Percentiles rank a stretch among this genome's conserved stretches.
phyloP scores from a whole-genome alignment of 495 filamentous ascomycete genomes.

The Stereocaulon alpinum region DNA sequence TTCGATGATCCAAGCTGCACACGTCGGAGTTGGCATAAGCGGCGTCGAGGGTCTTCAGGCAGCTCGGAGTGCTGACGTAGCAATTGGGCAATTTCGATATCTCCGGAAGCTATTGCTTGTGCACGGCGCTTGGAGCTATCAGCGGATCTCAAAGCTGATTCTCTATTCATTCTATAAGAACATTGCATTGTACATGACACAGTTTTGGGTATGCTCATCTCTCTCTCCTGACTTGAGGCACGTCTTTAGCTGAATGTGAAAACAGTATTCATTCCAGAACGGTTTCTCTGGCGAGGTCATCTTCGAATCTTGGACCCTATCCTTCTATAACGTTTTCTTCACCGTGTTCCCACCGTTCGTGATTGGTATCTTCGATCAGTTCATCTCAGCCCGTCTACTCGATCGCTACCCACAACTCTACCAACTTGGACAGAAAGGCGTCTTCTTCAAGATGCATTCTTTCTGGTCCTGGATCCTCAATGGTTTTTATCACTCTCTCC shows the following conservation, averaged over 20 bases:
- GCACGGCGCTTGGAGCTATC: constrained; percentile 96
- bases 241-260: constrained; percentile 27
- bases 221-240: constrained; percentile 5
- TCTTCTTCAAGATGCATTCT: constrained; percentile 84
- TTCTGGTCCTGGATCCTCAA: constrained; percentile 89
- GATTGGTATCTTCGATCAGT: constrained; percentile 96
- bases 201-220: constrained; percentile 76
- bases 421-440: constrained; percentile 79
- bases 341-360: constrained; percentile 88
- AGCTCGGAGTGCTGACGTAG: constrained; percentile 88
- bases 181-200: constrained; percentile 95
- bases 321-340: constrained; percentile 99
- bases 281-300: constrained; percentile 96
- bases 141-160: constrained; percentile 91
- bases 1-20: constrained; percentile 98
- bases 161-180: constrained; percentile 99
- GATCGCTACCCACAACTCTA: constrained; percentile 98
- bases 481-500: constrained; percentile 89
- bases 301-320: constrained; percentile 98
- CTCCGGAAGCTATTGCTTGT: constrained; percentile 91
- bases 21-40: constrained; percentile 96
- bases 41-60: constrained; percentile 98
- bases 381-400: constrained; percentile 89
- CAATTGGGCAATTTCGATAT: constrained; percentile 94
- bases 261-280: constrained; percentile 91